Base-by-base conservation (phyloP, 2,329 filamentous ascomycete genomes). In the Calonectria pseudoreteaudii region DNA sequence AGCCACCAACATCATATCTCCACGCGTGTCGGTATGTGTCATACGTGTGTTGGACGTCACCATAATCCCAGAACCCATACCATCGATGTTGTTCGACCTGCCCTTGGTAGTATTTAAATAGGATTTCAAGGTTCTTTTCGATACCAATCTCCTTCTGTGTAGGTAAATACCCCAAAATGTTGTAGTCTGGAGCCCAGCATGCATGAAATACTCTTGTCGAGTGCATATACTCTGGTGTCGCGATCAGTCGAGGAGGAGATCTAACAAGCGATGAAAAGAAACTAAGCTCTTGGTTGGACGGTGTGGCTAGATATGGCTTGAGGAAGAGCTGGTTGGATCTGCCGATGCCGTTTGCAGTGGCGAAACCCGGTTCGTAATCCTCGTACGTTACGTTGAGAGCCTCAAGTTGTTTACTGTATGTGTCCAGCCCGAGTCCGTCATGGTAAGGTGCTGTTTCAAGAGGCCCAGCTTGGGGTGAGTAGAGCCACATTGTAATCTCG, bases 61-160 rank as follows among this genome's bases (percentile, higher is more conserved):
- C 91, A 70, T 91, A 85, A 72, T 92, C 90, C 83, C 87, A 88
- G 84, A 92, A 92, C 0, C 91, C 91, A 75, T 92, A 92, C 90
- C 90, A 93, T 10, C 87, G 83, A 7, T 89, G 86, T 66, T 91
- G 86, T 65, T 90, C 87, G 23, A 92, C 85, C 74, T 93, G 90
- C 0, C 81, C 82, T 31, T 86, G 80, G 79, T 92, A 92, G 79
- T 88, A 92, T 1, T 86, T 84, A 71, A 89, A 86, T 0, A 93
- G 82, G 58, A 91, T 88, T 56, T 90, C 86, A 28, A 93, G 86
- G 67, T 90, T 86, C 0, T 81, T 80, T 74, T 91, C 89, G 6
- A 92, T 87, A 0, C 84, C 82, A 41, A 82, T 71, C 4, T 84
- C 82, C 23, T 84, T 74, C 3, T 74, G 67, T 18, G 78, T 78